These are phyloP conservation scores for Vitis rotundifolia DNA, from an alignment of 164 flowering plant genomes.

Conservation along the genomic window DNA sequence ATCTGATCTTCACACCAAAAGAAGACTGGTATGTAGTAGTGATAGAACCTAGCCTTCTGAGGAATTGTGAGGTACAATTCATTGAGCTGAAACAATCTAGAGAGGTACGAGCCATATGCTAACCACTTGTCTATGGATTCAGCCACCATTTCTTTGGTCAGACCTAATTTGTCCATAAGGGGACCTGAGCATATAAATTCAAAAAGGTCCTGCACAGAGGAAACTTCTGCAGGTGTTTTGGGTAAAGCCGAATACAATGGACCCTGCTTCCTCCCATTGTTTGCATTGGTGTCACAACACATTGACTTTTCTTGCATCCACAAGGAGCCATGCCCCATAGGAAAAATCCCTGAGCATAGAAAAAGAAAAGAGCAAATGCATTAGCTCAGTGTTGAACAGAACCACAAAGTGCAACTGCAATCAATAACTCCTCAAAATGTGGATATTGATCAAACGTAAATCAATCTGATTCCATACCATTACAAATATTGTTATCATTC, in stretches of 20 bases:
- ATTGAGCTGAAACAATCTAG: conserved; percentile 69
- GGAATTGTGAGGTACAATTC: conserved; percentile 57
- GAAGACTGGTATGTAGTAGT: conserved; percentile 92
- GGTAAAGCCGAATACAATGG: conserved; percentile 48
- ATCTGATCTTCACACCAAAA: conserved; percentile 95
- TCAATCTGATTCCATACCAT: neutral
- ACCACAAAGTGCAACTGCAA: neutral
- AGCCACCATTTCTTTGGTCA: conserved; percentile 59
- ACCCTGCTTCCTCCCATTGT: conserved; percentile 23
- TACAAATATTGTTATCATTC: neutral
- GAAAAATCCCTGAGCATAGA: conserved; percentile 15
- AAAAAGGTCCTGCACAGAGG: conserved; percentile 77
- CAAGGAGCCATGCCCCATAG: conserved; percentile 35
- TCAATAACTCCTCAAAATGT: neutral
- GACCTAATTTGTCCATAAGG: conserved; percentile 54
- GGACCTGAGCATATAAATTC: conserved; percentile 87
- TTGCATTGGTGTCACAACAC: conserved; percentile 3
- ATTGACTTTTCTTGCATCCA: conserved; percentile 54
- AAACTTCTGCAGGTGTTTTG: conserved; percentile 49
- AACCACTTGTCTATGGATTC: conserved; percentile 82
- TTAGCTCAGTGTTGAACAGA: neutral
- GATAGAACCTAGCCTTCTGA: conserved; percentile 80
- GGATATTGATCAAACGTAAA: neutral
- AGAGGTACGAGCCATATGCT: conserved; percentile 50
- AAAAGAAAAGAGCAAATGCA: neutral